phyloP scores from a whole-genome alignment of 768 basidiomycete genomes.

The Amanita phalloides region DNA sequence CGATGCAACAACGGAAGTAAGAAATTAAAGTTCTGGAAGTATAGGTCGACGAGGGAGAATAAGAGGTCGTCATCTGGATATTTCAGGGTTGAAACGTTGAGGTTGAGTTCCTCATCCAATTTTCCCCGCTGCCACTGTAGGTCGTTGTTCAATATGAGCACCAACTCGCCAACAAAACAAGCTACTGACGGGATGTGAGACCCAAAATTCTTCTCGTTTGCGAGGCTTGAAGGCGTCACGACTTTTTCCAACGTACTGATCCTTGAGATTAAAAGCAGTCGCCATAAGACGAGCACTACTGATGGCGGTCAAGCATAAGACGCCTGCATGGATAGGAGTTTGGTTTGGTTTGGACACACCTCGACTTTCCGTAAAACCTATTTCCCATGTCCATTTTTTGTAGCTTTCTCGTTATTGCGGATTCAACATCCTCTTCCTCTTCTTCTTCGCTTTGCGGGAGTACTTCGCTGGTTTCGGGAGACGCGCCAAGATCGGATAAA shows the following conservation, averaged over 20 bases:
- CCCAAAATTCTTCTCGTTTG: constrained; percentile 41
- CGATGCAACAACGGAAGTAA: constrained; percentile 63
- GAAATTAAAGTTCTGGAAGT: constrained; percentile 47
- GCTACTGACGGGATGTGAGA: constrained; percentile 28
- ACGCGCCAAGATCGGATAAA: neutral
- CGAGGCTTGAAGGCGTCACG: constrained; percentile 1
- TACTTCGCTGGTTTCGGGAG: constrained; percentile 17
- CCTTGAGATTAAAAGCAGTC: constrained; percentile 46
- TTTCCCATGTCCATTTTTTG: constrained; percentile 24
- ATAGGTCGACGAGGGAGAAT: constrained; percentile 44
- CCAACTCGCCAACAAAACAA: neutral
- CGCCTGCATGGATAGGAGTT: neutral
- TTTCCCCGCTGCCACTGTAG: constrained; percentile 22
- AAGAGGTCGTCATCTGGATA: constrained; percentile 50
- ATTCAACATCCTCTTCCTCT: constrained; percentile 11
- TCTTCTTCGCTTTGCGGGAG: constrained; percentile 24
- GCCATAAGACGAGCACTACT: constrained; percentile 43
- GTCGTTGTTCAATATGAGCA: neutral
- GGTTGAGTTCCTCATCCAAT: constrained; percentile 12
- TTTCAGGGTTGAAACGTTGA: constrained; percentile 17
- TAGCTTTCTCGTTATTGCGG: constrained; percentile 20
- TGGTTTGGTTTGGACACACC: constrained; percentile 13
- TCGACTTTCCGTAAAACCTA: constrained; percentile 40
- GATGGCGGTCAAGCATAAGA: neutral
- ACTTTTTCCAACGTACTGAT: constrained; percentile 28